Evolutionary conservation across 2,329 filamentous ascomycete genomes (phyloP), one percentile per base, ranked within the genome.

Genomic region (Magnaporthiopsis incrustans): DNA sequence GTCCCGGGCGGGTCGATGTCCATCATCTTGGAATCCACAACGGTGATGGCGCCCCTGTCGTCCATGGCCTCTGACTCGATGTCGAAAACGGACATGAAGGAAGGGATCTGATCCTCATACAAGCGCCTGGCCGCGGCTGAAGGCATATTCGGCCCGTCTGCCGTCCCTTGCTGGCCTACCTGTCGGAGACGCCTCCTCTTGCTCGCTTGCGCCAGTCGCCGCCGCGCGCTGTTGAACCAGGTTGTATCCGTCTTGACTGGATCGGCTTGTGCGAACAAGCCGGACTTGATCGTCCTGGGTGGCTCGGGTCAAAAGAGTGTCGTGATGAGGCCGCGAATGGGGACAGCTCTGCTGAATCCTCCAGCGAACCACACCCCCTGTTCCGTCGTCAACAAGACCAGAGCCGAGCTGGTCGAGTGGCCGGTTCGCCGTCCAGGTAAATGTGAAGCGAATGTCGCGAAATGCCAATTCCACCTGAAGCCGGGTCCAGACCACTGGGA

Each of bases 61-160:
- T 80, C 80, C 73, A 83, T 82, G 65, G 76, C 79, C 68, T 82
- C 82, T 68, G 77, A 77, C 71, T 89, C 85, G 68, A 88, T 81
- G 73, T 87, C 86, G 78, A 89, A 90, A 64, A 91, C 88, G 65
- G 88, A 88, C 87, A 89, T 90, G 71, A 91, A 89, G 27, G 88
- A 86, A 73, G 88, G 88, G 81, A 91, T 88, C 75, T 88, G 85
- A 72, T 88, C 85, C 79, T 88, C 85, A 74, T 85, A 87, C 70
- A 86, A 74, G 74, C 84, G 82, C 69, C 85, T 79, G 63, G 84
- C 80, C 65, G 85, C 80, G 68, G 85, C 82, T 70, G 61, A 64
- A 59, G 62, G 62, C 62, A 64, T 64, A 26, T 60, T 64, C 62
- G 44, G 27, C 56, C 30, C 56, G 53, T 32, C 44, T 22, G 25